phyloP scores from a whole-genome alignment of 805 yeast genomes.

The Yarrowia sp. region DNA sequence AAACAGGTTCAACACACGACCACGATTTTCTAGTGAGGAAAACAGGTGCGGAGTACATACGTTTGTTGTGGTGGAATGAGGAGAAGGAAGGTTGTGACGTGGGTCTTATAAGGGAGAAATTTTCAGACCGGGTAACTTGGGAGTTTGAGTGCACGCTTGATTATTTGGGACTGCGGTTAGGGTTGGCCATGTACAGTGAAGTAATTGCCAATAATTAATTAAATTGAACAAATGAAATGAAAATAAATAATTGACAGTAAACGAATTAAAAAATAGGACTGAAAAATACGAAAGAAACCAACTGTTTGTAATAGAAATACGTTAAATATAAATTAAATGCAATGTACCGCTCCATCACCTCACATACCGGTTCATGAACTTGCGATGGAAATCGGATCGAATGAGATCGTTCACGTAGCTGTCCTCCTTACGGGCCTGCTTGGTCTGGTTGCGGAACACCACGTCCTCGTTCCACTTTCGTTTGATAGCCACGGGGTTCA shows the following conservation, averaged over 20 bases:
- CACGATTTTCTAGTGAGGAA: constrained; percentile 24
- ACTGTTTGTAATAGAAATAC: no score
- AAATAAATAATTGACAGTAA: no score
- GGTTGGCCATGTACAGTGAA: no score
- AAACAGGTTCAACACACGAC: background rate
- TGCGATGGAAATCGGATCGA: constrained; percentile 42
- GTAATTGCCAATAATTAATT: no score
- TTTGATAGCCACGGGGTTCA: constrained; percentile 34
- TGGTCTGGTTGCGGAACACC: constrained; percentile 40
- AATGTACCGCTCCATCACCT: constrained; percentile 22
- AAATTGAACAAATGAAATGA: no score
- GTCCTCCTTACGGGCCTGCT: constrained; percentile 32
- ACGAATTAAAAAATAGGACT: no score
- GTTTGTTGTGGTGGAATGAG: background rate
- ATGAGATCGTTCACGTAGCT: constrained; percentile 40
- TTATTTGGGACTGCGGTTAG: background rate
- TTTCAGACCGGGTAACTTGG: constrained; percentile 22
- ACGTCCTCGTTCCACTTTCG: constrained; percentile 40
- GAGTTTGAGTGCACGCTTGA: background rate
- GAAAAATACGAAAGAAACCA: no score
- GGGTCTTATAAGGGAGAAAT: constrained; percentile 9
- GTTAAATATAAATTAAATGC: constrained; percentile 21
- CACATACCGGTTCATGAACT: constrained; percentile 41
- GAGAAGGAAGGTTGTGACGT: background rate
- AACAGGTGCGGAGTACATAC: constrained; percentile 5